Percentiles rank a stretch among this genome's conserved stretches.
These are phyloP conservation scores for Dioscorea dumetorum DNA, from an alignment of 106 monocot genomes.

Conservation along the genomic window DNA sequence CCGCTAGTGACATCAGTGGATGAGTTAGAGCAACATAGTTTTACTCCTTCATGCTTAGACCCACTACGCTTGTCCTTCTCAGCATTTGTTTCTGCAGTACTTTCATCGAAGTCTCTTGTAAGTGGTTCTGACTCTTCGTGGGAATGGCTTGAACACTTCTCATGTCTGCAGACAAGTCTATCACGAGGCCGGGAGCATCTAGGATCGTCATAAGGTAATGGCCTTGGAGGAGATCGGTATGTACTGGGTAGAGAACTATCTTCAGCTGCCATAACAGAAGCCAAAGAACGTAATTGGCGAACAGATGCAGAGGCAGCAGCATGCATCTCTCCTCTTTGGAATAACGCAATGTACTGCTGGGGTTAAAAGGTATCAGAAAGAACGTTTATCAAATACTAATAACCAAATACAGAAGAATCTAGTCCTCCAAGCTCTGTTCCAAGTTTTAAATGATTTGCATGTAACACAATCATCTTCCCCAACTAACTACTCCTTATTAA, in stretches of 20 bases:
- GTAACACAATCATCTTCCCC: not conserved
- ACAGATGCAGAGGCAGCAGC: constrained; percentile 26
- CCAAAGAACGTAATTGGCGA: constrained; percentile 18
- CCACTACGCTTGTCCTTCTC: constrained; percentile 16
- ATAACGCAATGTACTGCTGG: constrained; percentile 50
- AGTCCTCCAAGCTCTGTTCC: not conserved
- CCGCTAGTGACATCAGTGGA: constrained; percentile 20
- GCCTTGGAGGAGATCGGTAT: constrained; percentile 64
- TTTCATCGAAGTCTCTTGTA: constrained; percentile 17
- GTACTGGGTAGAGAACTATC: constrained; percentile 46
- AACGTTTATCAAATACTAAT: not conserved
- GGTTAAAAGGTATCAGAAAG: not conserved
- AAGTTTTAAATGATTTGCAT: not conserved
- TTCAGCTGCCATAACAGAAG: constrained; percentile 9
- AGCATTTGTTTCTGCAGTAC: constrained; percentile 13
- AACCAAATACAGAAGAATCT: not conserved
- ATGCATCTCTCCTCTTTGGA: constrained; percentile 37
- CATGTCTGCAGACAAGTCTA: constrained; percentile 29
- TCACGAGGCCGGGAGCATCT: constrained; percentile 39
- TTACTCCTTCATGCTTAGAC: constrained; percentile 27
- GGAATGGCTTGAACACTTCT: constrained; percentile 45
- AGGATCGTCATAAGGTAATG: constrained; percentile 81
- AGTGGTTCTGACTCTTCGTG: constrained; percentile 55
- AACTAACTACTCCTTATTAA: not conserved
- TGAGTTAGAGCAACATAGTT: constrained; percentile 23